A percentile compares a stretch with the other conserved stretches of the same genome.
Evolutionary conservation across 2,329 filamentous ascomycete species (phyloP).

Genomic region (Corinectria fuckeliana): DNA sequence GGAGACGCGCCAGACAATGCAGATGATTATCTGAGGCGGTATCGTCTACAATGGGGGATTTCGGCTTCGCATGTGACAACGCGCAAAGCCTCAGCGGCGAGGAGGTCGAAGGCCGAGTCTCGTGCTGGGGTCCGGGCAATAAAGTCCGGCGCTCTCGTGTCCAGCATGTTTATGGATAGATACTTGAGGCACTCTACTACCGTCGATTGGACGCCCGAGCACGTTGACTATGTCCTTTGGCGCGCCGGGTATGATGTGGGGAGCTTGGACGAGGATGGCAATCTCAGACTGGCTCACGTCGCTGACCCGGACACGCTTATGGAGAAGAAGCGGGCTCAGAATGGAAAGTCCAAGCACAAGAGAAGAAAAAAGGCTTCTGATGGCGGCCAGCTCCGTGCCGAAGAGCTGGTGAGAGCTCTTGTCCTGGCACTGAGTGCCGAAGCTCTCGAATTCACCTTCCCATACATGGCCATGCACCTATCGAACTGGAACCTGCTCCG

Average conservation of each 20-base stretch:
- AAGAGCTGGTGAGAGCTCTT: conserved; percentile 42
- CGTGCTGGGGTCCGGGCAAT: conserved; percentile 39
- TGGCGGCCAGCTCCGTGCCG: conserved; percentile 15
- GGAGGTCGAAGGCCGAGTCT: conserved; percentile 14
- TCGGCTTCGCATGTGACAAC: no score
- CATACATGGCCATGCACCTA: not conserved
- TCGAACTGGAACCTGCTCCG: not conserved
- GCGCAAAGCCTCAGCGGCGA: no score
- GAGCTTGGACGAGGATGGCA: conserved; percentile 23
- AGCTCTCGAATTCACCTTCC: conserved; percentile 44
- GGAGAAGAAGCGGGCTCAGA: not conserved
- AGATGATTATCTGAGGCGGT: conserved; percentile 46
- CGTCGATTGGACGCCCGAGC: conserved; percentile 42
- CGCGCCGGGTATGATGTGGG: conserved; percentile 37
- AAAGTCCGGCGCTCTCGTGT: conserved; percentile 40
- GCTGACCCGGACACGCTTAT: not conserved
- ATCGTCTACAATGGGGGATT: conserved; percentile 47
- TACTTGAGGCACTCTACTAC: conserved; percentile 40
- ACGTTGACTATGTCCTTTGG: conserved; percentile 46
- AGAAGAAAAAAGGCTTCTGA: not conserved
- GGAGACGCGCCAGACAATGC: conserved; percentile 42
- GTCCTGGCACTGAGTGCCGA: conserved; percentile 45
- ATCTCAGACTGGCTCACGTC: conserved; percentile 6
- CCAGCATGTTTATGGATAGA: conserved; percentile 46
- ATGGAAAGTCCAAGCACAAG: not conserved